Evolutionary conservation across 306 rosid genomes (phyloP), one percentile per base, ranked within the genome.

Genomic region (Vicia faba): DNA sequence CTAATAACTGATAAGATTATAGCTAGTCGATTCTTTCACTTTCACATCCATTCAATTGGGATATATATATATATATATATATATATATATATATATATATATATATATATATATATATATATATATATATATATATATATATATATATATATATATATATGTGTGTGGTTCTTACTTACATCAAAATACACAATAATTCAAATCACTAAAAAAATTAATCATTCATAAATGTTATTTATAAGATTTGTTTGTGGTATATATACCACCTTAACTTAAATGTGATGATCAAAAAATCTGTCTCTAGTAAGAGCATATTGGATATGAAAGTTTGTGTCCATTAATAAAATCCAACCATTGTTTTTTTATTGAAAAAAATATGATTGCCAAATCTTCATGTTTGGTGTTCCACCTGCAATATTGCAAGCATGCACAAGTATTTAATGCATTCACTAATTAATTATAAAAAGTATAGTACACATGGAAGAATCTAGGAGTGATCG

Each of bases 201-300:
- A n/a, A n/a, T n/a, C n/a, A n/a, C n/a, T n/a, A n/a, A n/a, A n/a
- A n/a, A n/a, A n/a, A n/a, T n/a, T n/a, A n/a, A n/a, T n/a, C n/a
- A n/a, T n/a, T n/a, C n/a, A n/a, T n/a, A n/a, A n/a, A n/a, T n/a
- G n/a, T n/a, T n/a, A 20, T 20, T 41, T 3, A 41, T 5, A 15
- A 7, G 23, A 48, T 71, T 50, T 26, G 41, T 43, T 74, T 40
- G 55, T 67, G 81, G 31, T 3, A 28, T 4, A 69, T 3, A 28
- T 20, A 77, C 20, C 76, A 68, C 81, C 83, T 82, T 82, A 80
- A 82, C 55, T 77, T 56, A 77, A 70, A 71, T 13, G 57, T 71
- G 75, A 68, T 56, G n/a, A n/a, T n/a, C 62, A 74, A 51, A 67
- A 53, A 59, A 53, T 40, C 18, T 51, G 5, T 71, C 13, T 5